Conservation (phyloP, 768 basidiomycete species). For the Sporobolomyces pararoseus region DNA sequence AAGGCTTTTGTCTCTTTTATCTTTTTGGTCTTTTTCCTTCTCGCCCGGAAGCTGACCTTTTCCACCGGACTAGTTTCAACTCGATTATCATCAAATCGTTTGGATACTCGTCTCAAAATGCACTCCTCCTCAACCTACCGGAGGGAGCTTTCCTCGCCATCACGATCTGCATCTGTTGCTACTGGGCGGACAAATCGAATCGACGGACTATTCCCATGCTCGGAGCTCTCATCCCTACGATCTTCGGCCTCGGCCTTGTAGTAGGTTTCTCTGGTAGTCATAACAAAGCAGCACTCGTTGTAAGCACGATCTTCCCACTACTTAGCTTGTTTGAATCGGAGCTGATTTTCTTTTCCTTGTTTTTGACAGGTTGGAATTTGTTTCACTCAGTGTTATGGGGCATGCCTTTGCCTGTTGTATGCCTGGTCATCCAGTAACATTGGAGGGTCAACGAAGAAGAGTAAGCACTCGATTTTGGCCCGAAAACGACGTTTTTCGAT, state of each 20-base stretch:
- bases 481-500: neutral
- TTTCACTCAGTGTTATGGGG: slow-evolving; percentile 57
- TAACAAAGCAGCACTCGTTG: slow-evolving; percentile 54
- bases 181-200: neutral
- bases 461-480: slow-evolving; percentile 38
- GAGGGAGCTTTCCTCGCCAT: slow-evolving; percentile 56
- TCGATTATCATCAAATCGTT: slow-evolving; percentile 34
- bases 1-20: too few relatives aligned
- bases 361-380: neutral
- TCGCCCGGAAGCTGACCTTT: neutral
- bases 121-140: slow-evolving; percentile 61
- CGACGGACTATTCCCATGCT: slow-evolving; percentile 14
- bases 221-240: slow-evolving; percentile 48
- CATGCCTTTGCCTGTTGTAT: slow-evolving; percentile 60
- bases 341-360: slow-evolving; percentile 49
- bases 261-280: slow-evolving; percentile 56
- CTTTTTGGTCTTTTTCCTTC: neutral
- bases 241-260: slow-evolving; percentile 58
- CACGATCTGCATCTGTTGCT: slow-evolving; percentile 52
- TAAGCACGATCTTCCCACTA: neutral
- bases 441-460: slow-evolving; percentile 64
- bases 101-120: slow-evolving; percentile 57
- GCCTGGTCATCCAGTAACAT: slow-evolving; percentile 66
- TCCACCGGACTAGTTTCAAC: slow-evolving; percentile 3
- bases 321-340: neutral